Evolutionary conservation across 2,329 filamentous ascomycete species (phyloP).

Genomic region (Mollisiaceae sp.): DNA sequence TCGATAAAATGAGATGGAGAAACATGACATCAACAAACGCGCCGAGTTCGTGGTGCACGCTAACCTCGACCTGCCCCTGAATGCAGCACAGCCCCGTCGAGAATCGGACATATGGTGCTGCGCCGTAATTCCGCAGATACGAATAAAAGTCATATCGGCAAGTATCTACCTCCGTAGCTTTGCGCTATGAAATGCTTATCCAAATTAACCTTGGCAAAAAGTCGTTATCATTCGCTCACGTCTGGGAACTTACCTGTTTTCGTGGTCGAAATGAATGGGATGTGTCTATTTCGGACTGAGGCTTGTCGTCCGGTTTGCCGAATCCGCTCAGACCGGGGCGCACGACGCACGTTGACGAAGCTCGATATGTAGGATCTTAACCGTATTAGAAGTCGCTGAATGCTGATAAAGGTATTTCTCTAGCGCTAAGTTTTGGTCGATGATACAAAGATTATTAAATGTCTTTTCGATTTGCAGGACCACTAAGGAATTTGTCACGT

Average conservation of each 20-base stretch:
- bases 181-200: slow-evolving; percentile 1
- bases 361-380: too few relatives aligned
- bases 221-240: neutral
- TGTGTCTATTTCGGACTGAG: neutral
- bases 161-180: neutral
- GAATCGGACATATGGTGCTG: neutral
- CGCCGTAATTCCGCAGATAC: neutral
- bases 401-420: too few relatives aligned
- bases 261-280: neutral
- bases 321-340: neutral
- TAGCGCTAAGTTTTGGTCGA: too few relatives aligned
- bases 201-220: neutral
- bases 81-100: neutral
- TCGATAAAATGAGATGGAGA: slow-evolving; percentile 9
- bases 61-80: neutral
- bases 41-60: slow-evolving; percentile 5
- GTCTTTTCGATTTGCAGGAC: too few relatives aligned
- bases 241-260: neutral
- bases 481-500: too few relatives aligned
- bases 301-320: slow-evolving; percentile 1
- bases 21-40: slow-evolving; percentile 15
- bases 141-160: neutral
- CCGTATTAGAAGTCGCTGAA: neutral
- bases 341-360: neutral
- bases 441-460: too few relatives aligned